Evolutionary conservation across 192 early-diverging fungal genomes (phyloP).

Genomic region (Dimargaris cristalligena): DNA sequence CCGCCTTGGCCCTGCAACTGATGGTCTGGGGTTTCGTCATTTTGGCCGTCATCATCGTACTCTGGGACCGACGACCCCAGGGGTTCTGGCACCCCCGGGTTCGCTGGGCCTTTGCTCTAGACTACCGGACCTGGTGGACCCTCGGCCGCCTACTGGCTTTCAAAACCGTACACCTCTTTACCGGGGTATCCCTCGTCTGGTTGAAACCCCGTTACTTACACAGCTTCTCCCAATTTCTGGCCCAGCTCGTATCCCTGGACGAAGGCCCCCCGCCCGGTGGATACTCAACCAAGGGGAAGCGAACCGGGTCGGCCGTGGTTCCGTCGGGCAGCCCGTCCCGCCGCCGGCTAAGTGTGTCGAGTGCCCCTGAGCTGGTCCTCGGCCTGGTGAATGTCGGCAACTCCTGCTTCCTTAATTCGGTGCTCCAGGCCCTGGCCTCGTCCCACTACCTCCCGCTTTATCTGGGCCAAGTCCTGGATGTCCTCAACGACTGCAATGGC

Average conservation of each 20-base stretch:
- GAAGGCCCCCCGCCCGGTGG: neutral
- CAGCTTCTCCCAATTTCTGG: neutral
- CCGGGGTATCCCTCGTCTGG: neutral
- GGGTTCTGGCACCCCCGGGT: too few relatives aligned
- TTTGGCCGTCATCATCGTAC: neutral
- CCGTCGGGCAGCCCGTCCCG: neutral
- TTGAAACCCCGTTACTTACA: neutral
- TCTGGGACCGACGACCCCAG: neutral
- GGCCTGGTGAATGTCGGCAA: conserved; percentile 83
- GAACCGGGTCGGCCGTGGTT: too few relatives aligned
- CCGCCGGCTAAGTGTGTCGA: neutral
- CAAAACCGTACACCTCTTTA: neutral
- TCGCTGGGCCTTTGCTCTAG: neutral
- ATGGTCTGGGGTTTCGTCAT: neutral
- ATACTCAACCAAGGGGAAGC: neutral
- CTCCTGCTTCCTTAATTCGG: conserved; percentile 86
- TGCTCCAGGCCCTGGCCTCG: conserved; percentile 55
- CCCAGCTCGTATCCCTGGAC: neutral
- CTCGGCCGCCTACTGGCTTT: neutral
- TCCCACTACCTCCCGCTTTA: conserved; percentile 29
- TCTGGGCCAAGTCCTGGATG: conserved; percentile 23
- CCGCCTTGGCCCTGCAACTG: neutral
- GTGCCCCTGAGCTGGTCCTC: conserved; percentile 21
- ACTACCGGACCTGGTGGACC: conserved; percentile 1
- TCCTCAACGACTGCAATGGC: conserved; percentile 29